These are phyloP conservation scores for Gelatoporia subvermispora DNA, from an alignment of 768 basidiomycete genomes.

Conservation along the genomic window DNA sequence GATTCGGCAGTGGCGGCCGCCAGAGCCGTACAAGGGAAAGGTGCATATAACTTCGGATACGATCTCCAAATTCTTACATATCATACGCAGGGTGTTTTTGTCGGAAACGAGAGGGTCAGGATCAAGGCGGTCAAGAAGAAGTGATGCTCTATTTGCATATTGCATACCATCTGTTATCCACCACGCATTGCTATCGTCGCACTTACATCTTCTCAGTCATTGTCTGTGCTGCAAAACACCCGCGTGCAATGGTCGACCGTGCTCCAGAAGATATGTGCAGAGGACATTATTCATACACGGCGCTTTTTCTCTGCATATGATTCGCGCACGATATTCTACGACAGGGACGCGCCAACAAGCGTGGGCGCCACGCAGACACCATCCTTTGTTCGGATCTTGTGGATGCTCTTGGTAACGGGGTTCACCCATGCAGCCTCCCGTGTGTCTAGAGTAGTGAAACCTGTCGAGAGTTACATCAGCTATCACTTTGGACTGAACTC, in stretches of 20 bases:
- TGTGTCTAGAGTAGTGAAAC: conserved; percentile 85
- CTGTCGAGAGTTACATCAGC: conserved; percentile 27
- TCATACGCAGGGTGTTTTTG: conserved; percentile 2
- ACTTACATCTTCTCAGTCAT: too few species aligned
- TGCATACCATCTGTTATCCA: too few species aligned
- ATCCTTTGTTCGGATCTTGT: conserved; percentile 81
- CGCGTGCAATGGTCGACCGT: too few species aligned
- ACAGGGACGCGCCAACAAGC: conserved; percentile 87
- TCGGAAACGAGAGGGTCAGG: conserved; percentile 69
- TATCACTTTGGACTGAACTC: background rate
- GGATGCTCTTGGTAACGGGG: conserved; percentile 68
- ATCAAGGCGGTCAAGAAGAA: conserved; percentile 96
- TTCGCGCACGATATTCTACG: conserved; percentile 38
- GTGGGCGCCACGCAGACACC: conserved; percentile 80
- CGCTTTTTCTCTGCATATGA: background rate
- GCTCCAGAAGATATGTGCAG: too few species aligned
- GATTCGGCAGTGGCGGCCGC: conserved; percentile 78
- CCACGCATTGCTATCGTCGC: too few species aligned
- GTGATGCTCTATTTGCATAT: conserved; percentile 37
- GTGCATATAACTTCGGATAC: conserved; percentile 42
- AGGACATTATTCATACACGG: too few species aligned
- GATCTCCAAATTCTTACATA: background rate
- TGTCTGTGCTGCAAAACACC: too few species aligned
- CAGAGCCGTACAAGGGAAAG: conserved; percentile 98
- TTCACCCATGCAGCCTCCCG: conserved; percentile 93